Percentiles rank a stretch among this genome's conserved stretches.
phyloP scores from a whole-genome alignment of 1,284 basidiomycete genomes.

The Cryptococcus sp. region DNA sequence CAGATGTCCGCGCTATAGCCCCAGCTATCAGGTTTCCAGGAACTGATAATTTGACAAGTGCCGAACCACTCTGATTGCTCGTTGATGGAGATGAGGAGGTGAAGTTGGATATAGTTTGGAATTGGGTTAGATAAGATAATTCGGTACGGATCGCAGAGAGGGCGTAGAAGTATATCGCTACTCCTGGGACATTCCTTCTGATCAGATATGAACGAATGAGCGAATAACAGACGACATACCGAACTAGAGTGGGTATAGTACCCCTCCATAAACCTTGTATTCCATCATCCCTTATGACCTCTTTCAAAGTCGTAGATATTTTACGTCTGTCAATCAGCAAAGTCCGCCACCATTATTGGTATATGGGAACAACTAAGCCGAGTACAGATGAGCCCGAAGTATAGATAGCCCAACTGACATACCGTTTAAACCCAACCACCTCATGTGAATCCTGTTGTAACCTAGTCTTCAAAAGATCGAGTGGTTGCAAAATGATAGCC shows the following conservation, averaged over 20 bases:
- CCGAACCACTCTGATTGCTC: constrained; percentile 15
- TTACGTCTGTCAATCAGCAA: constrained; percentile 17
- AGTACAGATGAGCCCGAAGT: no score
- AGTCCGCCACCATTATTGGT: background rate
- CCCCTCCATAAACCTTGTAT: constrained; percentile 63
- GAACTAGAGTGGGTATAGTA: constrained; percentile 70
- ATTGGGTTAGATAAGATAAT: constrained; percentile 39
- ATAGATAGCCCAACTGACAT: no score
- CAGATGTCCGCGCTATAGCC: constrained; percentile 73
- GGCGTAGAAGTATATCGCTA: constrained; percentile 85
- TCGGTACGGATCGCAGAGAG: constrained; percentile 73
- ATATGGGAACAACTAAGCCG: background rate
- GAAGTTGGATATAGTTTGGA: constrained; percentile 11
- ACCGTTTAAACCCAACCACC: no score
- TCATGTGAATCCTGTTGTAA: constrained; percentile 69
- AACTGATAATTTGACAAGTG: constrained; percentile 69
- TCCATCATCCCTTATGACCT: constrained; percentile 49
- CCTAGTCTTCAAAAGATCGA: constrained; percentile 83
- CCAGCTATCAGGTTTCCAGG: constrained; percentile 87
- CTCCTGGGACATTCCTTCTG: constrained; percentile 81
- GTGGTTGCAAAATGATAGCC: constrained; percentile 45
- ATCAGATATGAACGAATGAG: background rate
- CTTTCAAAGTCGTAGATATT: constrained; percentile 23
- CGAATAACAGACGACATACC: constrained; percentile 50
- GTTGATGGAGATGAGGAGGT: constrained; percentile 1